Evolutionary conservation across 306 rosid species (phyloP), one percentile per base, ranked within the genome.

Genomic region (Cicer bijugum): DNA sequence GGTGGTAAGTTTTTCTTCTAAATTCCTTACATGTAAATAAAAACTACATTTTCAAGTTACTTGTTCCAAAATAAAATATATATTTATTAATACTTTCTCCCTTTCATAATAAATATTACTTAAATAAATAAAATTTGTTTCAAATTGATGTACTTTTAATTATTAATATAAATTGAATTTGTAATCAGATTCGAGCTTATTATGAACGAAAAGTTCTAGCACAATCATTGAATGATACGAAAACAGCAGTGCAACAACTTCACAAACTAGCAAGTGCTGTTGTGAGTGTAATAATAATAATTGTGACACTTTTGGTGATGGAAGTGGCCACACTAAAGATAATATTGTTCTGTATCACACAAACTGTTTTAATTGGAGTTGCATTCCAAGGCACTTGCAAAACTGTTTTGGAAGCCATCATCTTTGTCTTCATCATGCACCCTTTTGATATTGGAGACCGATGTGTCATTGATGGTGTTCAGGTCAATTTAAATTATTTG

Each of bases 201-300:
- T 80, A 83, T 71, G 89, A 85, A 71, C 28, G 87, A 47, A 85
- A 85, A 56, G 80, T 83, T 9, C 83, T 85, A 1, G 89, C 89
- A 75, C 85, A 83, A 53, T 85, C 89, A 40, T 67, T 85, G 9
- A 83, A 85, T 42, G 89, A 85, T 55, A 85, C 89, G 0, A 85
- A 85, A 72, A 85, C 89, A 80, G 89, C 89, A 77, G 89, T 85
- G 58, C 89, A 85, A 43, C 89, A 85, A 55, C 89, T 85, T 70
- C 89, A 85, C 75, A 85, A 80, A 57, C 9, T 85, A 71, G 89
- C 87, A 74, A 85, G 89, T 9, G 71, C 61, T 8, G 15, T 80
- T 12, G 89, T 85, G 38, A 77, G 75, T 44, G 89, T 85, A 61
- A 67, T 85, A 59, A 85, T 83, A 70, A 23, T 80, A 0, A 81